These are phyloP conservation scores for Toxoplasma gondii DNA, from an alignment of 169 alveolate species.

Conservation along the genomic window DNA sequence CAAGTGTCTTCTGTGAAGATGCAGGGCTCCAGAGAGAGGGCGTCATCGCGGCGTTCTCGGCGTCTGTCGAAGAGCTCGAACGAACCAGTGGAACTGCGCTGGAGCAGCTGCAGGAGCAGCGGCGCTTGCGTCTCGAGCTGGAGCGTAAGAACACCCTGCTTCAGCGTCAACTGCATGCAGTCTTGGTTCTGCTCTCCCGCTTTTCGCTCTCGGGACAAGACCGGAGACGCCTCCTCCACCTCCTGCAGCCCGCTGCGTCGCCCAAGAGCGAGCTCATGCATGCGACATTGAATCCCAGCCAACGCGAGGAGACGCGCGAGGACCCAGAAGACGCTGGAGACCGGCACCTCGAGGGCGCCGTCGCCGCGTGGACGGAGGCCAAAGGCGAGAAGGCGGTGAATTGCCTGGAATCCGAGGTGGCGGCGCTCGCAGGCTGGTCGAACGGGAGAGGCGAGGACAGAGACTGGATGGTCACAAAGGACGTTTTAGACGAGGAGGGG, in stretches of 20 bases:
- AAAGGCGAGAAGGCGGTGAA: background rate
- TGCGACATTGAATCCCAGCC: background rate
- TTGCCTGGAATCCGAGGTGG: background rate
- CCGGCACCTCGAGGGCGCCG: background rate
- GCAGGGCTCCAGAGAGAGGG: background rate
- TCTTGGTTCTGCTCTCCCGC: background rate
- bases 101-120: slow-evolving; percentile 31
- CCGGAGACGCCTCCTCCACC: background rate
- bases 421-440: background rate
- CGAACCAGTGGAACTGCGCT: background rate
- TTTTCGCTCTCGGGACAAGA: background rate
- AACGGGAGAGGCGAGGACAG: background rate
- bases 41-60: background rate
- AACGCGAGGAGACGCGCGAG: no score
- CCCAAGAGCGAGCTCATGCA: background rate
- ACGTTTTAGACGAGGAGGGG: background rate
- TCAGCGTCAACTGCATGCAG: background rate
- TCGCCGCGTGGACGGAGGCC: background rate
- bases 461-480: background rate
- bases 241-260: background rate
- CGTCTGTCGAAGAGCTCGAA: background rate
- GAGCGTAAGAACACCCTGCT: slow-evolving; percentile 40
- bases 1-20: no score
- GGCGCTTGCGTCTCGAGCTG: background rate
- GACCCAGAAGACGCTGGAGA: background rate